Evolutionary conservation across 305 asterid genomes (phyloP).

Genomic region (Salvia sclarea): DNA sequence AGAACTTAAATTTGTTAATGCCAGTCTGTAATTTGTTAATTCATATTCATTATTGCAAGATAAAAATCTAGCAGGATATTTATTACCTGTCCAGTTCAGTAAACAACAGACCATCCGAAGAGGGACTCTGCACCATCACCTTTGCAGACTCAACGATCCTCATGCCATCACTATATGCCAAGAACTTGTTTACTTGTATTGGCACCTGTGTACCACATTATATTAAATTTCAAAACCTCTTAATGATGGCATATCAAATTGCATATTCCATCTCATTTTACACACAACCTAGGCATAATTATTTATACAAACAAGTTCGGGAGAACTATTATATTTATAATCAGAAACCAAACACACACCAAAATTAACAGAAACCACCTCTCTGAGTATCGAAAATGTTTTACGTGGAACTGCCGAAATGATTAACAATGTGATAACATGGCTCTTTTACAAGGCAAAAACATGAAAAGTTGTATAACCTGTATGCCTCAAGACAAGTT

Average conservation of each 20-base stretch:
- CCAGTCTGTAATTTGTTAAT: not conserved
- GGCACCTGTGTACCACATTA: conserved; percentile 53
- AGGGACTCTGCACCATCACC: conserved; percentile 38
- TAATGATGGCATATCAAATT: conserved; percentile 1
- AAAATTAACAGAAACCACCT: not conserved
- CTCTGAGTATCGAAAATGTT: not conserved
- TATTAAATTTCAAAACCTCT: not conserved
- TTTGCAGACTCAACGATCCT: conserved; percentile 70
- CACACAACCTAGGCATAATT: not conserved
- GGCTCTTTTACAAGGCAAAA: not conserved
- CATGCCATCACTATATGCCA: conserved; percentile 85
- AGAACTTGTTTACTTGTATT: conserved; percentile 79
- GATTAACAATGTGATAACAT: not conserved
- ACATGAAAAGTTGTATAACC: not conserved
- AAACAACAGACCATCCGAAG: conserved; percentile 46
- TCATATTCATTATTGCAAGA: not conserved
- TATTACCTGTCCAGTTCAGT: conserved; percentile 65
- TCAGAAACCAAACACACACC: not conserved
- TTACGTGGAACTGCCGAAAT: not conserved
- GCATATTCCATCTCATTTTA: not conserved
- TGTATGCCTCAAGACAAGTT: not conserved
- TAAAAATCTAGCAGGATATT: not conserved
- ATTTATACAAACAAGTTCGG: not conserved
- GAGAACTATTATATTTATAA: not conserved
- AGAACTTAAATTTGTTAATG: not conserved